These are phyloP conservation scores for Lachnellula subtilissima DNA, from an alignment of 2,329 filamentous ascomycete genomes.

Conservation along the genomic window DNA sequence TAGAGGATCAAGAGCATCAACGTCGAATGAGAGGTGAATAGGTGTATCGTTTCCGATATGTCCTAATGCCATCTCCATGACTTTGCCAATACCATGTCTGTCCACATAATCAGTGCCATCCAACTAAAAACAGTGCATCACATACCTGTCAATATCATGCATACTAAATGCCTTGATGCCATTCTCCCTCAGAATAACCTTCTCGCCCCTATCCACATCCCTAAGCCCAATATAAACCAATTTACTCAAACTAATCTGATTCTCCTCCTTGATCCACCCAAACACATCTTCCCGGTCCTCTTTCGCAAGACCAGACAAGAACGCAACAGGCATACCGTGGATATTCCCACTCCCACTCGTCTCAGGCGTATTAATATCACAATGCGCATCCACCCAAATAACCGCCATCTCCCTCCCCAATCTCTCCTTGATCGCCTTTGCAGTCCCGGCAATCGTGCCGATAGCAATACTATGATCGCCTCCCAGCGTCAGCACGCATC, in stretches of 20 bases:
- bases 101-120: slow-evolving; percentile 1
- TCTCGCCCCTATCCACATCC: slow-evolving; percentile 91
- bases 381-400: slow-evolving; percentile 98
- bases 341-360: slow-evolving; percentile 86
- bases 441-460: slow-evolving; percentile 82
- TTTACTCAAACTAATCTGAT: slow-evolving; percentile 69
- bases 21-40: slow-evolving; percentile 95
- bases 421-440: slow-evolving; percentile 80
- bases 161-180: slow-evolving; percentile 96
- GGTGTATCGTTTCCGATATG: slow-evolving; percentile 93
- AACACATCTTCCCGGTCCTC: slow-evolving; percentile 76
- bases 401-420: slow-evolving; percentile 81
- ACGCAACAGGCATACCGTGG: slow-evolving; percentile 95
- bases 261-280: slow-evolving; percentile 78
- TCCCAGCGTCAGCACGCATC: slow-evolving; percentile 86
- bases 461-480: slow-evolving; percentile 97
- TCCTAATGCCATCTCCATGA: slow-evolving; percentile 97
- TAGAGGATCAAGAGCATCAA: slow-evolving; percentile 92
- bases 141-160: slow-evolving; percentile 90
- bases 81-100: slow-evolving; percentile 86
- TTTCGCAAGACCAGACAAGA: slow-evolving; percentile 77
- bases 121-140: background rate
- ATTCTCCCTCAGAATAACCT: slow-evolving; percentile 81
- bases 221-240: slow-evolving; percentile 94
- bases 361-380: slow-evolving; percentile 97